Evolutionary conservation across 2,329 filamentous ascomycete species (phyloP).

Genomic region (Dactylellina cionopaga): DNA sequence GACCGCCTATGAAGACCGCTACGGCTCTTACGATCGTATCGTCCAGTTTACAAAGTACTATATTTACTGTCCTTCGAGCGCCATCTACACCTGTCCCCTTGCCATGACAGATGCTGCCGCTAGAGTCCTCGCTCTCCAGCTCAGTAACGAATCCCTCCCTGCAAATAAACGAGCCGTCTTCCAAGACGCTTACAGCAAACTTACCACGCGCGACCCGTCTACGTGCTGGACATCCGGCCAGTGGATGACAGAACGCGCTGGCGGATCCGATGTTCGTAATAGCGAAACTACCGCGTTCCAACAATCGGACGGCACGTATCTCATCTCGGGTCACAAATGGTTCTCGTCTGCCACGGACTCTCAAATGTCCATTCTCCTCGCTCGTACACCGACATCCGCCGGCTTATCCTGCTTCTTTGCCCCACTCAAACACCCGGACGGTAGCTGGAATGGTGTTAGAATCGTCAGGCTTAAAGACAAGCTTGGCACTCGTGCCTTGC

Average conservation of each 20-base stretch:
- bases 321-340: conserved; percentile 76
- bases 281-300: conserved; percentile 71
- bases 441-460: conserved; percentile 72
- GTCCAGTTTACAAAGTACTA: conserved; percentile 70
- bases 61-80: conserved; percentile 70
- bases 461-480: conserved; percentile 79
- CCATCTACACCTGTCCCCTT: conserved; percentile 72
- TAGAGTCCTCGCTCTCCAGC: conserved; percentile 39
- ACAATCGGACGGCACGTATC: conserved; percentile 68
- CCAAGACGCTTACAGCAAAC: conserved; percentile 66
- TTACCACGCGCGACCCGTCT: conserved; percentile 66
- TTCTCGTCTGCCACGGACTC: conserved; percentile 75
- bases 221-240: conserved; percentile 76
- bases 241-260: conserved; percentile 79
- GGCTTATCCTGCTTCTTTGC: conserved; percentile 72
- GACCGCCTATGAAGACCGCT: conserved; percentile 67
- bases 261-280: conserved; percentile 74
- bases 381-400: conserved; percentile 66
- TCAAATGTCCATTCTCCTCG: conserved; percentile 72
- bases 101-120: conserved; percentile 65
- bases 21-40: conserved; percentile 67
- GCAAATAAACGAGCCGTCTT: conserved; percentile 61
- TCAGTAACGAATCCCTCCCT: conserved; percentile 19
- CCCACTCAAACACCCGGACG: conserved; percentile 66
- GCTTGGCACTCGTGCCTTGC: conserved; percentile 74